phyloP scores from a whole-genome alignment of 441 rosid genomes.

The Gossypium gossypioides region DNA sequence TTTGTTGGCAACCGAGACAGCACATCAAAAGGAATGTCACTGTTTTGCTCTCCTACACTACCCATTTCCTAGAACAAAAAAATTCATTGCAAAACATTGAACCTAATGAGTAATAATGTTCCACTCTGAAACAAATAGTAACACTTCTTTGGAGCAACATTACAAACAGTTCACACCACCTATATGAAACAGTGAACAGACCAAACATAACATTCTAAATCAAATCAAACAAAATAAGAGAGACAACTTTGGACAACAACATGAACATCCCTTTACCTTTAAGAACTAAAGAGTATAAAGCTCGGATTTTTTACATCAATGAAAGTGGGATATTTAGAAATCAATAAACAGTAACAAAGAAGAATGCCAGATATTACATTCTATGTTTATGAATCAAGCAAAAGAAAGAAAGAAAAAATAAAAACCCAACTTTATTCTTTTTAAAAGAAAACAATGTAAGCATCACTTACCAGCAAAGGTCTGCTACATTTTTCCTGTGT shows the following conservation, averaged over 20 bases:
- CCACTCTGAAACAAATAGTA: not conserved
- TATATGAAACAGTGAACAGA: not conserved
- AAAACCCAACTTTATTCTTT: not conserved
- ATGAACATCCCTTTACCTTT: not conserved
- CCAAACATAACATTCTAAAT: not conserved
- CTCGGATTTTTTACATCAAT: not conserved
- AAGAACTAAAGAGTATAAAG: not conserved
- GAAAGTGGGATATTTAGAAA: not conserved
- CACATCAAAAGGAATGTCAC: slow-evolving; percentile 28
- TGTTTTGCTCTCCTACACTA: slow-evolving; percentile 10
- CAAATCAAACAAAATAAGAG: not conserved
- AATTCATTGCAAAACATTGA: not conserved
- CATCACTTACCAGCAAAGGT: not conserved
- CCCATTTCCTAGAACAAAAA: slow-evolving; percentile 12
- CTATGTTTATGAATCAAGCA: not conserved
- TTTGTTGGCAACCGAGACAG: slow-evolving; percentile 31
- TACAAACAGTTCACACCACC: not conserved
- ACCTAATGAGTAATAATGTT: not conserved
- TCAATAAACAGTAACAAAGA: not conserved
- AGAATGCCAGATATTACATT: not conserved
- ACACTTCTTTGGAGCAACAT: not conserved
- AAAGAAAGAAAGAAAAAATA: not conserved
- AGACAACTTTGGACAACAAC: not conserved
- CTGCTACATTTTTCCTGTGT: not conserved
- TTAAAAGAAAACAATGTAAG: not conserved